Evolutionary conservation across 2,329 filamentous ascomycete species (phyloP).

Genomic region (Periconia digitata): DNA sequence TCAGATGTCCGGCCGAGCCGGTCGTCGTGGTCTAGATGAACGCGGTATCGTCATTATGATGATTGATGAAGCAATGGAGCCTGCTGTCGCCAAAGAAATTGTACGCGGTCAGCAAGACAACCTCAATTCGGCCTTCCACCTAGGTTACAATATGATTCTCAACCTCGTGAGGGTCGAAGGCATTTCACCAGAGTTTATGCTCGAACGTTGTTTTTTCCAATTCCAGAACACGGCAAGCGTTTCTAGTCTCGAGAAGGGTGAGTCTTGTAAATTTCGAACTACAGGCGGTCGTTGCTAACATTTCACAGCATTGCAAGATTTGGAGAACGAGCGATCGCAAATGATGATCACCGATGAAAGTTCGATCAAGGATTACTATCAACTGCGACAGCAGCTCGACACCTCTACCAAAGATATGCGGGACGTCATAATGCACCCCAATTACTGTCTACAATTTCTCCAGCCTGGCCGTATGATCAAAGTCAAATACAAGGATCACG

Average conservation of each 20-base stretch:
- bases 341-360: slow-evolving; percentile 82
- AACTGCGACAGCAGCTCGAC: slow-evolving; percentile 80
- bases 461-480: slow-evolving; percentile 85
- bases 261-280: slow-evolving; percentile 6
- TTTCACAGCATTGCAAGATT: slow-evolving; percentile 66
- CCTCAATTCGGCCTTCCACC: slow-evolving; percentile 94
- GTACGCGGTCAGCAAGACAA: slow-evolving; percentile 96
- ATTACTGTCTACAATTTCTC: slow-evolving; percentile 80
- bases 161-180: slow-evolving; percentile 97
- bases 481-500: slow-evolving; percentile 75
- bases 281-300: not conserved
- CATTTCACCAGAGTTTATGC: slow-evolving; percentile 98
- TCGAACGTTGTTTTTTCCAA: slow-evolving; percentile 97
- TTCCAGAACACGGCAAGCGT: slow-evolving; percentile 95
- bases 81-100: slow-evolving; percentile 88
- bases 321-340: slow-evolving; percentile 73
- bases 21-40: slow-evolving; percentile 94
- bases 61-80: slow-evolving; percentile 96
- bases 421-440: slow-evolving; percentile 86
- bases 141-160: slow-evolving; percentile 99
- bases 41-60: slow-evolving; percentile 99
- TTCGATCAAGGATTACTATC: slow-evolving; percentile 92
- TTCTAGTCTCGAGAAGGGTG: slow-evolving; percentile 72
- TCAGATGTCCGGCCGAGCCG: slow-evolving; percentile 97
- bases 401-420: slow-evolving; percentile 87